A percentile compares a stretch with the other conserved stretches of the same genome.
Evolutionary conservation across 2,329 filamentous ascomycete species (phyloP).

Genomic region (Sclerotinia sclerotiorum): DNA sequence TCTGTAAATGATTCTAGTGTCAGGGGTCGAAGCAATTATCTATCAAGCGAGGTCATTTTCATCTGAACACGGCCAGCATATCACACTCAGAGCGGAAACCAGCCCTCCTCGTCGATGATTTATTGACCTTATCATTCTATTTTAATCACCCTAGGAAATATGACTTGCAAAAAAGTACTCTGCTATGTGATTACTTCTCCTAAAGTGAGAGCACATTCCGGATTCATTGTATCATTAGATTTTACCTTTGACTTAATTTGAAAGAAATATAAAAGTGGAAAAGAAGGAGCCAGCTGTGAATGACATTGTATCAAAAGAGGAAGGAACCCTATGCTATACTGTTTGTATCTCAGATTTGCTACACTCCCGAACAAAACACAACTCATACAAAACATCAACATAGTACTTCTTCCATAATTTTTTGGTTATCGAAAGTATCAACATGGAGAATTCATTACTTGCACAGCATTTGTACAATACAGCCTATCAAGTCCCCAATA

Average conservation of each 20-base stretch:
- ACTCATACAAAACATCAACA: constrained; percentile 2
- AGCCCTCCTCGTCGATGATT: neutral
- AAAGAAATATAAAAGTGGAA: neutral
- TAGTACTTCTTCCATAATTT: neutral
- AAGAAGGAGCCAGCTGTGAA: neutral
- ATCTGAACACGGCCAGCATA: neutral
- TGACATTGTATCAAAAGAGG: neutral
- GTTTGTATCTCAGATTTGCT: neutral
- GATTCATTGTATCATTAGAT: neutral
- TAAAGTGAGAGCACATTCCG: neutral
- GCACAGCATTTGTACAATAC: constrained; percentile 5
- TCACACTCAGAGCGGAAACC: neutral
- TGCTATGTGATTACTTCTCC: neutral
- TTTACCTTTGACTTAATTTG: neutral
- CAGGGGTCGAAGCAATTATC: neutral
- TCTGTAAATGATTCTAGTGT: neutral
- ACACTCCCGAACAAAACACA: neutral
- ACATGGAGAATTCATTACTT: constrained; percentile 15
- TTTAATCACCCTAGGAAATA: neutral
- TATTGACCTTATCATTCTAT: neutral
- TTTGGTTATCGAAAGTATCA: constrained; percentile 11
- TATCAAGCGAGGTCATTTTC: neutral
- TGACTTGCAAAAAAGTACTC: neutral
- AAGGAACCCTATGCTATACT: neutral
- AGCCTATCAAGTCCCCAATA: no score